phyloP scores from a whole-genome alignment of 2,329 filamentous ascomycete genomes.

The Pezicula carpinea region DNA sequence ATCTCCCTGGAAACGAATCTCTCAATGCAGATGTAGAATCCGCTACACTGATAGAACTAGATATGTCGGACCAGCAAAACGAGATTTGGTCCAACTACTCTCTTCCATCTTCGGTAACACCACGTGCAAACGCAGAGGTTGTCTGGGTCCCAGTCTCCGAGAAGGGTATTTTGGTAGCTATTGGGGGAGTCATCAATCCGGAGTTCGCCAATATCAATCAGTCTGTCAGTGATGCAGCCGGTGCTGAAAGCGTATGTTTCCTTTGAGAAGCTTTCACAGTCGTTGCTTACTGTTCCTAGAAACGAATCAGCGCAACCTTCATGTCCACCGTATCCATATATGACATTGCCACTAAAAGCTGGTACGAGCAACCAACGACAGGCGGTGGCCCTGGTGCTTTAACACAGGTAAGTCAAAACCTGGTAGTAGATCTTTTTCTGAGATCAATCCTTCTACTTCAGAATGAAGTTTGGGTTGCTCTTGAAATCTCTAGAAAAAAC shows the following conservation, averaged over 20 bases:
- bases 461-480: no score
- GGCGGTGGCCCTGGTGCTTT: slow-evolving; percentile 57
- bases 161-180: slow-evolving; percentile 70
- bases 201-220: slow-evolving; percentile 33
- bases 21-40: slow-evolving; percentile 34
- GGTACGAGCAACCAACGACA: slow-evolving; percentile 67
- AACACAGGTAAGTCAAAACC: no score
- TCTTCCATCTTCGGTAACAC: slow-evolving; percentile 40
- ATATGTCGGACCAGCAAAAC: slow-evolving; percentile 45
- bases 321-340: slow-evolving; percentile 67
- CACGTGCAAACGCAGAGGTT: slow-evolving; percentile 56
- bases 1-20: slow-evolving; percentile 9
- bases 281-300: slow-evolving; percentile 30
- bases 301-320: slow-evolving; percentile 63
- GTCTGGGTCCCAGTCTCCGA: slow-evolving; percentile 73
- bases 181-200: slow-evolving; percentile 66
- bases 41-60: slow-evolving; percentile 51
- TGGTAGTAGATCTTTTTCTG: no score
- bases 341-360: slow-evolving; percentile 63
- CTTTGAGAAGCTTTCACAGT: no score
- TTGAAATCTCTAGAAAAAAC: no score
- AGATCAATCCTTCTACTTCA: no score
- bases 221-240: slow-evolving; percentile 25
- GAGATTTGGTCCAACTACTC: slow-evolving; percentile 53
- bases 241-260: slow-evolving; percentile 31